Evolutionary conservation across 2,329 filamentous ascomycete species (phyloP).

Genomic region (Colletotrichum liaoningense): DNA sequence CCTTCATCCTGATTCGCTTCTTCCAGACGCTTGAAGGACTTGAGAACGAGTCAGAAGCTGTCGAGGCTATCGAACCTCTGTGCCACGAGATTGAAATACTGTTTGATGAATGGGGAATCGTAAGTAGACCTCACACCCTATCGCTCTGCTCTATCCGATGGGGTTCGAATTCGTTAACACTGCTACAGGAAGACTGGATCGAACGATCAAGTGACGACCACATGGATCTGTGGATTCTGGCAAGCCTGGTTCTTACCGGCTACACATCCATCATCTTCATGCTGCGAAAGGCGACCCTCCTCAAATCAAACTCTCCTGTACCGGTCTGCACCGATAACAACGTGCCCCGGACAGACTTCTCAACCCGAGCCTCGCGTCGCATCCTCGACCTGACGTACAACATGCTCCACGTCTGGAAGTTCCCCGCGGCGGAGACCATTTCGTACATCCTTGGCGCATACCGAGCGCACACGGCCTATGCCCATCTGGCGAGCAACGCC

Average conservation of each 20-base stretch:
- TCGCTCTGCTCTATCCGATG: too few species aligned
- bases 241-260: constrained; percentile 42
- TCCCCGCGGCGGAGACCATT: background rate
- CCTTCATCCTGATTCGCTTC: constrained; percentile 44
- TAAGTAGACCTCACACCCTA: constrained; percentile 31
- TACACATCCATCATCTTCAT: constrained; percentile 48
- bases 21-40: constrained; percentile 36
- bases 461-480: constrained; percentile 13
- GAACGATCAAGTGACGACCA: constrained; percentile 37
- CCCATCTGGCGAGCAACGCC: constrained; percentile 17
- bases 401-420: constrained; percentile 7
- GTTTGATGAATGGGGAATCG: constrained; percentile 44
- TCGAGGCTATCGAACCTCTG: constrained; percentile 32
- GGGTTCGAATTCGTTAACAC: background rate
- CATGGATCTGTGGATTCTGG: constrained; percentile 41
- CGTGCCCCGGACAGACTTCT: constrained; percentile 1
- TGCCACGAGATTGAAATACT: constrained; percentile 43
- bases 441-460: constrained; percentile 8
- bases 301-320: constrained; percentile 13
- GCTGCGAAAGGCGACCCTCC: constrained; percentile 43
- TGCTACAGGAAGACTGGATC: constrained; percentile 41
- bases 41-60: background rate
- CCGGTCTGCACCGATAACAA: constrained; percentile 8
- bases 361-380: constrained; percentile 15
- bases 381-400: constrained; percentile 17